A percentile compares a stretch with the other conserved stretches of the same genome.
Conservation (phyloP, 2,329 filamentous ascomycete species). For the Stagonosporopsis vannaccii region DNA sequence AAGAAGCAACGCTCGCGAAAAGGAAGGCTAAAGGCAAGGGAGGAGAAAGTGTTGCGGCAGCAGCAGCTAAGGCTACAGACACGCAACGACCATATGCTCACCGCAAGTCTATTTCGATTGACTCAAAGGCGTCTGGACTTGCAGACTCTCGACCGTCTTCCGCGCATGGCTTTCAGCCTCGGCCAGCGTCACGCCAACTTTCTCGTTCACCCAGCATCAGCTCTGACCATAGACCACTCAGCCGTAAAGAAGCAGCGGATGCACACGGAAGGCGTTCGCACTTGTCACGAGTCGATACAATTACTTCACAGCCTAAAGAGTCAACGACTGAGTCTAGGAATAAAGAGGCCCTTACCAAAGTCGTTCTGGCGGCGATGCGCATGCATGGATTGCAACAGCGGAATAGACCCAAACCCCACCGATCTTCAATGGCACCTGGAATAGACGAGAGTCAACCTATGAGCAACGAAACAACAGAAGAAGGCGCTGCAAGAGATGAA, state of each 20-base stretch:
- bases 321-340: constrained; percentile 52
- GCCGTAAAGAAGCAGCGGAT: constrained; percentile 39
- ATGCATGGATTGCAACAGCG: constrained; percentile 58
- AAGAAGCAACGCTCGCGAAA: constrained; percentile 55
- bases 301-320: constrained; percentile 40
- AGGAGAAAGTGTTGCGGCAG: constrained; percentile 53
- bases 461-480: constrained; percentile 26
- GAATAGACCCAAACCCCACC: constrained; percentile 45
- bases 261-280: constrained; percentile 39
- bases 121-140: constrained; percentile 29
- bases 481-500: constrained; percentile 53
- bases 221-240: constrained; percentile 41
- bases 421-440: constrained; percentile 33
- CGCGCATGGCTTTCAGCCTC: constrained; percentile 30
- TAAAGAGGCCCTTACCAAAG: constrained; percentile 58
- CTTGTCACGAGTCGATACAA: constrained; percentile 45
- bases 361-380: constrained; percentile 62
- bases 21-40: constrained; percentile 53
- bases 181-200: constrained; percentile 33
- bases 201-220: constrained; percentile 46
- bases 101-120: constrained; percentile 43
- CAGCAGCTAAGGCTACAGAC: constrained; percentile 47
- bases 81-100: constrained; percentile 37
- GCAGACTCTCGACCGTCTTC: constrained; percentile 37
- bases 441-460: constrained; percentile 22